phyloP scores from a whole-genome alignment of 345 rosid species.

The Populus deltoides region DNA sequence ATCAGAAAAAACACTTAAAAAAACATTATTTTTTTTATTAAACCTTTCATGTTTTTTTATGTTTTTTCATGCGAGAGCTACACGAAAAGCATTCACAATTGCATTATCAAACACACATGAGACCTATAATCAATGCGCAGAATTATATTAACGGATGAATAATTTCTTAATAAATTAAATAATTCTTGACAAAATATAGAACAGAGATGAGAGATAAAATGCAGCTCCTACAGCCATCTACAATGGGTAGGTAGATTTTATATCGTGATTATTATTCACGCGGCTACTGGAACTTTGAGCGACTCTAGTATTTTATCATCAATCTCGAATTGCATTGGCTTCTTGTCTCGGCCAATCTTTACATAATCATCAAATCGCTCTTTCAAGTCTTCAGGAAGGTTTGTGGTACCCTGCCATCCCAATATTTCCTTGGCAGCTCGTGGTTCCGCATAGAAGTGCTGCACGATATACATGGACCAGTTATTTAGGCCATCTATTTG shows the following conservation, averaged over 20 bases:
- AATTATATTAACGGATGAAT: no score
- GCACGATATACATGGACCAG: constrained; percentile 21
- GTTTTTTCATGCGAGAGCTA: no score
- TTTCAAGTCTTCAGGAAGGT: constrained; percentile 80
- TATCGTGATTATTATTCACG: constrained; percentile 22
- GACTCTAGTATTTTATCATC: constrained; percentile 83
- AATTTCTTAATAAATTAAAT: neutral
- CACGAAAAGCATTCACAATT: no score
- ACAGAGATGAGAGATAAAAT: neutral
- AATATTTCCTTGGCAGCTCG: constrained; percentile 85
- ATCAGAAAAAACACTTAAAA: no score
- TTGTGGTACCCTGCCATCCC: constrained; percentile 68
- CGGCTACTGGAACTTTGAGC: constrained; percentile 66
- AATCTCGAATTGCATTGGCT: constrained; percentile 62
- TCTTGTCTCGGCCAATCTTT: constrained; percentile 81
- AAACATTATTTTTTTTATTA: no score
- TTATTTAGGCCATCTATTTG: neutral
- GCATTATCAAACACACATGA: no score
- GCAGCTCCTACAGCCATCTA: neutral
- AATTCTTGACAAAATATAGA: neutral
- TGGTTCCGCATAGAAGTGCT: constrained; percentile 96
- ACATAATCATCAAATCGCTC: constrained; percentile 76
- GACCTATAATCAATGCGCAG: neutral
- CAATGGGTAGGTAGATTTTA: neutral
- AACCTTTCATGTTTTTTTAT: no score